These are phyloP conservation scores for Fusarium tuaranense DNA, from an alignment of 2,329 filamentous ascomycete species.

Conservation along the genomic window DNA sequence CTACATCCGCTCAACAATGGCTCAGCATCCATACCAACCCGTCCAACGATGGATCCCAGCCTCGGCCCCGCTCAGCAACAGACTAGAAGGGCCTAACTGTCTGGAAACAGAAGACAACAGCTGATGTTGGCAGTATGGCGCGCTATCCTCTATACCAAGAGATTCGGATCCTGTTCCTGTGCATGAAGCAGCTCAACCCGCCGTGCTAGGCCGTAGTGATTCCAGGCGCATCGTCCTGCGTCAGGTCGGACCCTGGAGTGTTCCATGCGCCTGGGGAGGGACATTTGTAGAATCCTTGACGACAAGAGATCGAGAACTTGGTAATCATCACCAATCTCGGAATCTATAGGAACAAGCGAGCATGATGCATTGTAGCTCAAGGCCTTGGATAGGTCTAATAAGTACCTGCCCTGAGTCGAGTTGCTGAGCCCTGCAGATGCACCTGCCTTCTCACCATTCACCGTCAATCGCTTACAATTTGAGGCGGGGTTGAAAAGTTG, in stretches of 20 bases:
- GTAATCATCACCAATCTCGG: conserved; percentile 5
- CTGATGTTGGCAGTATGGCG: conserved; percentile 29
- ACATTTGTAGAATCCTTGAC: conserved; percentile 5
- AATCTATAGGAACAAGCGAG: conserved; percentile 11
- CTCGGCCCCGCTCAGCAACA: conserved; percentile 24
- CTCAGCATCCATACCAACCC: conserved; percentile 24
- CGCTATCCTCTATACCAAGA: conserved; percentile 22
- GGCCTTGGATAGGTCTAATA: background rate
- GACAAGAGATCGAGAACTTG: background rate
- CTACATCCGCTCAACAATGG: conserved; percentile 4
- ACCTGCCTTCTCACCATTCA: conserved; percentile 13
- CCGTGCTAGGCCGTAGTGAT: background rate
- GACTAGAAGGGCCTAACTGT: conserved; percentile 25
- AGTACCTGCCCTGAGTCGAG: background rate
- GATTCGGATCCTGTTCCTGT: conserved; percentile 20
- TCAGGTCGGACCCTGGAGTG: conserved; percentile 14
- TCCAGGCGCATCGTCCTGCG: background rate
- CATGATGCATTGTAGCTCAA: background rate
- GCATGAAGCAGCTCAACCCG: conserved; percentile 15
- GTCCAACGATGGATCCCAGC: conserved; percentile 1
- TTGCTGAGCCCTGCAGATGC: background rate
- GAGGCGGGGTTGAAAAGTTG: conserved; percentile 9
- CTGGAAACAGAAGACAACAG: conserved; percentile 34
- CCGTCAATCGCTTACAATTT: conserved; percentile 14
- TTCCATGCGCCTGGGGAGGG: conserved; percentile 27